phyloP scores from a whole-genome alignment of 768 basidiomycete genomes.

The Tricholoma furcatifolium region DNA sequence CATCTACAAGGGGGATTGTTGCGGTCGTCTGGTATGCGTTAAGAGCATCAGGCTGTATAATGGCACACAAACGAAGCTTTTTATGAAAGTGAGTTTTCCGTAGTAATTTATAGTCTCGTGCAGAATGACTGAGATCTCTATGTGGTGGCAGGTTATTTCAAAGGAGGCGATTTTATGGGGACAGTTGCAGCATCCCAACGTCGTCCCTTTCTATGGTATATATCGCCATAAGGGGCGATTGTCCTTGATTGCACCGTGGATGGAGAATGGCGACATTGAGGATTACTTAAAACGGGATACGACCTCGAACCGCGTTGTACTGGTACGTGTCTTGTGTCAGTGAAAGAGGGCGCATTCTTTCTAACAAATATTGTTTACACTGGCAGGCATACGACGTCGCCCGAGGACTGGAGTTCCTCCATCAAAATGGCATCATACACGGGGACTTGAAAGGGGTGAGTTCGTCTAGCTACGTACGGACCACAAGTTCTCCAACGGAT shows the following conservation, averaged over 20 bases:
- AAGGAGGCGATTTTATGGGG: no score
- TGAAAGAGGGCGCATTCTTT: neutral
- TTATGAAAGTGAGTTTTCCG: neutral
- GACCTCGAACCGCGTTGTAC: neutral
- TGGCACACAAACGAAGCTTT: neutral
- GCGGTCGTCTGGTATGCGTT: no score
- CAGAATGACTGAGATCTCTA: neutral
- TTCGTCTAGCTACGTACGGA: neutral
- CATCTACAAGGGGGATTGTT: neutral
- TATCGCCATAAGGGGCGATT: neutral
- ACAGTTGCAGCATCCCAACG: no score
- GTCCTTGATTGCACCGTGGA: no score
- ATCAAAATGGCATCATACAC: conserved; percentile 34
- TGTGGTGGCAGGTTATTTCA: neutral
- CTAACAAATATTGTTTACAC: no score
- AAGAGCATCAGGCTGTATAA: neutral
- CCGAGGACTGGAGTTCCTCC: conserved; percentile 29
- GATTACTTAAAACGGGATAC: neutral
- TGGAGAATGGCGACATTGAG: neutral
- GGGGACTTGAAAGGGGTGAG: conserved; percentile 46
- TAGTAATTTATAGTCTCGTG: no score
- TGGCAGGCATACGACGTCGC: conserved; percentile 30
- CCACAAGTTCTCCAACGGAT: no score
- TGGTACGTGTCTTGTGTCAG: neutral
- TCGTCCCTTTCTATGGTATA: no score